Evolutionary conservation across 768 basidiomycete genomes (phyloP), one percentile per base, ranked within the genome.

Genomic region (Lentinula boryana): DNA sequence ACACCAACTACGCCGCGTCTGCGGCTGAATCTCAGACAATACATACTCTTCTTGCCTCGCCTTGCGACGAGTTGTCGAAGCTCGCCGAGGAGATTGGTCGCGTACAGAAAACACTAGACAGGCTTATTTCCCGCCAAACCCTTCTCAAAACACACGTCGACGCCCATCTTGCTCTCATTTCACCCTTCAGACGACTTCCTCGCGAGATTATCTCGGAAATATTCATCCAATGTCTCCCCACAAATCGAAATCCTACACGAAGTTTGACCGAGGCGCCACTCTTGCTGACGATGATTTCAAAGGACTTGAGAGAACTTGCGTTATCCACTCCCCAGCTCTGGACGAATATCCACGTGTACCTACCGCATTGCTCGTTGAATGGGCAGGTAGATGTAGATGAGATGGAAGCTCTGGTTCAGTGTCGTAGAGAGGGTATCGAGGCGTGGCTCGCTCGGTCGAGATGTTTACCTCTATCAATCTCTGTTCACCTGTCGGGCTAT

Each of bases 111-210:
- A 49, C 48, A 32, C n/a, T 58, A 32, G 18, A 58, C 32, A 32
- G n/a, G 6, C 46, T 58, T 27, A 36, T 36, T 5, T 23, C 16
- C 32, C 57, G 46, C 10, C 36, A 36, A 23, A 44, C 31, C 33
- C 32, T n/a, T 4, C 43, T 58, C 35, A 46, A 58, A 50, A 46
- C 44, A 3, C 48, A 48, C 5, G 57, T 58, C 57, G 57, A 58
- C 27, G 50, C 58, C 23, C 58, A 60, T 50, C 58, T 50, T 21
- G 58, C 58, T 3, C 58, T 61, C 18, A 43, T 52, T 21, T 54
- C 60, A 12, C 60, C 60, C 4, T 61, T 61, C 10, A 36, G 60
- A 38, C 60, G 53, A 36, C 53, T 61, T 33, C 60, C 60, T 32
- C 31, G 16, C 8, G 60, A 61, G 21, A 54, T 61, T 7, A 56